Percentiles rank a stretch among this genome's conserved stretches.
phyloP scores from a whole-genome alignment of 768 basidiomycete genomes.

The Goffeauzyma gilvescens region DNA sequence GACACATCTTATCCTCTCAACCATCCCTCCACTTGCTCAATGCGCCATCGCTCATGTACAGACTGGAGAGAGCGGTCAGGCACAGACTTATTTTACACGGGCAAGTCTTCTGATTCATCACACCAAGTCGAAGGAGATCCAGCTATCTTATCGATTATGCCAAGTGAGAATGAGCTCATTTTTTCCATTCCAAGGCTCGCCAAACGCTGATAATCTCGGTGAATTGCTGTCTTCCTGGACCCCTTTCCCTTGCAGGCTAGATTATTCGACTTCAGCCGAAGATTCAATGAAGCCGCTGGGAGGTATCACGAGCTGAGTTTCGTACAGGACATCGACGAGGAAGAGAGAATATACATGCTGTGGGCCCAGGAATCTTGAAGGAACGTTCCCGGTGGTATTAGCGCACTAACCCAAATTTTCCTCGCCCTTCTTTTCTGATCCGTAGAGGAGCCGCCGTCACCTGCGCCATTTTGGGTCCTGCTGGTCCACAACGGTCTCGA shows the following conservation, averaged over 20 bases:
- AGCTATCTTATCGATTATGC: constrained; percentile 22
- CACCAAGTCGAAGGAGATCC: constrained; percentile 55
- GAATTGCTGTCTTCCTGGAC: not conserved
- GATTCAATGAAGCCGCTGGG: constrained; percentile 83
- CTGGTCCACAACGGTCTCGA: constrained; percentile 87
- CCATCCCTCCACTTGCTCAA: too few species aligned
- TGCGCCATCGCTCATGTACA: constrained; percentile 5
- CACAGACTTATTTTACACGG: constrained; percentile 95
- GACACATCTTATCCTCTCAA: too few species aligned
- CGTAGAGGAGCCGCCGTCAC: constrained; percentile 84
- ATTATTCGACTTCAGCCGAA: constrained; percentile 75
- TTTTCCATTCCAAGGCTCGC: not conserved
- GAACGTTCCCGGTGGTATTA: too few species aligned
- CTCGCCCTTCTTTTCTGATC: too few species aligned
- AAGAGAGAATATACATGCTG: constrained; percentile 79
- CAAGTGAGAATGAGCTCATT: constrained; percentile 18
- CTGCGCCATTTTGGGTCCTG: constrained; percentile 88
- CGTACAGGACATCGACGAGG: constrained; percentile 77
- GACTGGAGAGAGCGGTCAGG: constrained; percentile 88
- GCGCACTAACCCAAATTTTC: too few species aligned
- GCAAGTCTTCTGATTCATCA: constrained; percentile 75
- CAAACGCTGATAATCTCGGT: constrained; percentile 6
- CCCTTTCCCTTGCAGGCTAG: constrained; percentile 85
- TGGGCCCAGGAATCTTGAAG: too few species aligned
- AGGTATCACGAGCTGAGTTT: constrained; percentile 89